These are phyloP conservation scores for Cutaneotrichosporon cutaneum DNA, from an alignment of 1,284 basidiomycete genomes.

Conservation along the genomic window DNA sequence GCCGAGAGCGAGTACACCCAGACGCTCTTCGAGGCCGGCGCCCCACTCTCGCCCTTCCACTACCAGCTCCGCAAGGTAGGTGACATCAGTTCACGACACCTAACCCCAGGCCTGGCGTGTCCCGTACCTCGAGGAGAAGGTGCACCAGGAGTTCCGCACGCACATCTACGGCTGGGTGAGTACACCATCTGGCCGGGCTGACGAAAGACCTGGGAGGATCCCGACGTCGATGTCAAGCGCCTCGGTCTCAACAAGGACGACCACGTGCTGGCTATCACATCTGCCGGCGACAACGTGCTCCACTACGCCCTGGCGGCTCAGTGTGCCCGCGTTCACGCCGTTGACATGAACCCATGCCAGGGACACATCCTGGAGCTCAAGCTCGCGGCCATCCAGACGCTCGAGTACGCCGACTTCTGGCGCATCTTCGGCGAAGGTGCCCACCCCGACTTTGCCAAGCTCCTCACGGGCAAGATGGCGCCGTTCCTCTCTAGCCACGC, in stretches of 20 bases:
- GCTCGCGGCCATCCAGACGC: conserved; percentile 64
- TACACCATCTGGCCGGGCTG: conserved; percentile 1
- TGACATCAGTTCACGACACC: neutral
- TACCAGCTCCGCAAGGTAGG: conserved; percentile 65
- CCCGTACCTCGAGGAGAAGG: conserved; percentile 71
- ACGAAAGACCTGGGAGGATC: conserved; percentile 74
- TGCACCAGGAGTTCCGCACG: conserved; percentile 73
- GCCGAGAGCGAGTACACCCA: conserved; percentile 30
- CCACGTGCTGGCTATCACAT: conserved; percentile 72
- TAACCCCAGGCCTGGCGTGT: conserved; percentile 63
- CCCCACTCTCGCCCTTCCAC: conserved; percentile 71
- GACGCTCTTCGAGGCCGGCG: conserved; percentile 58
- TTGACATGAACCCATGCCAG: conserved; percentile 63
- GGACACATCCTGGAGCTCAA: conserved; percentile 78
- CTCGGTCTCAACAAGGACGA: conserved; percentile 64
- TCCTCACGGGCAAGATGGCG: conserved; percentile 67
- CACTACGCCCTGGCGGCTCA: conserved; percentile 72
- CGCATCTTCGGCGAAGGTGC: conserved; percentile 68
- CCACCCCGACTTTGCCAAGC: conserved; percentile 62
- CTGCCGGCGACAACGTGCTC: conserved; percentile 76
- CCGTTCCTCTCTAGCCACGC: conserved; percentile 66
- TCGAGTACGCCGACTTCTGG: conserved; percentile 71
- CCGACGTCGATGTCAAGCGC: conserved; percentile 70
- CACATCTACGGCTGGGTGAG: conserved; percentile 64
- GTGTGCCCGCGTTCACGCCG: conserved; percentile 68